Conservation (phyloP, 345 rosid genomes). For the Eucalyptus polybractea region DNA sequence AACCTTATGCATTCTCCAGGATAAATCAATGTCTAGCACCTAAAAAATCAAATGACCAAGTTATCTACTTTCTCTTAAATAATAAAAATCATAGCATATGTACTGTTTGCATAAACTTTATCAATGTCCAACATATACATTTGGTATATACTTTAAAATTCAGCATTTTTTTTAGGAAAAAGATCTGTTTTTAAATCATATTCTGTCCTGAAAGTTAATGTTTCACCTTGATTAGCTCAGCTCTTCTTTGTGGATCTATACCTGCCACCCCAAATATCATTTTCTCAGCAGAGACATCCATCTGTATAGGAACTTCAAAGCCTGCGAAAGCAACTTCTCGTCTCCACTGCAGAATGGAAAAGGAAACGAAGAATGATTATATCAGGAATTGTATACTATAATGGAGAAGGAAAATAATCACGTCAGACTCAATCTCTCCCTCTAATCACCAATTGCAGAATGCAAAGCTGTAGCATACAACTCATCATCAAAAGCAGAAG, state of each 20-base stretch:
- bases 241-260: constrained; percentile 77
- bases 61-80: background rate
- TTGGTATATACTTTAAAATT: background rate
- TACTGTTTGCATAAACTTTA: background rate
- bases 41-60: background rate
- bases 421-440: background rate
- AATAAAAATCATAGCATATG: background rate
- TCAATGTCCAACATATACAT: constrained; percentile 53
- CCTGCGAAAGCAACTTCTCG: constrained; percentile 98
- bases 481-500: background rate
- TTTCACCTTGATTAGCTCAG: constrained; percentile 70
- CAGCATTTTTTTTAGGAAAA: background rate
- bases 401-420: background rate
- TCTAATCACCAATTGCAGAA: background rate
- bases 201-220: background rate
- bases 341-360: constrained; percentile 55
- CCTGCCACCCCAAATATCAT: constrained; percentile 89
- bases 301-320: constrained; percentile 90
- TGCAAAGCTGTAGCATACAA: background rate
- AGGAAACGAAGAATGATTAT: background rate
- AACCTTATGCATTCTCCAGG: constrained; percentile 96
- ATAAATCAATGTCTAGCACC: constrained; percentile 78
- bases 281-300: constrained; percentile 85
- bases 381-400: background rate
- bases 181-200: background rate